These are phyloP conservation scores for Aspergillus sojae DNA, from an alignment of 2,329 filamentous ascomycete species.

Conservation along the genomic window DNA sequence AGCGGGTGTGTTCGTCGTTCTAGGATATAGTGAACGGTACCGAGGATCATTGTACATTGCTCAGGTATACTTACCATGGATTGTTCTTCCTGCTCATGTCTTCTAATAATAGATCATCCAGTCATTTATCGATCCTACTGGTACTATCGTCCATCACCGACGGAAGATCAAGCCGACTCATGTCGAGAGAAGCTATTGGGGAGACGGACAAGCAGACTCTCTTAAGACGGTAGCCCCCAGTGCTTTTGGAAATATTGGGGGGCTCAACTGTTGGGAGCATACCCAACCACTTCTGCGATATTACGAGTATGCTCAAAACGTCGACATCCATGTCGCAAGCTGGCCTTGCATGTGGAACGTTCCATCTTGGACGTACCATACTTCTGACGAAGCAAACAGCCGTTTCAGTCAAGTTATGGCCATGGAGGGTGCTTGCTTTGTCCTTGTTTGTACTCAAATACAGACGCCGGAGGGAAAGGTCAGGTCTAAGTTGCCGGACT, in stretches of 20 bases:
- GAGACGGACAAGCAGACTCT: conserved; percentile 39
- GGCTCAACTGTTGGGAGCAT: conserved; percentile 53
- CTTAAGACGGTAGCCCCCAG: conserved; percentile 44
- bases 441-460: conserved; percentile 7
- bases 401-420: background rate
- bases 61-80: conserved; percentile 25
- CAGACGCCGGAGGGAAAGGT: background rate
- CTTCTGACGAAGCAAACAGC: background rate
- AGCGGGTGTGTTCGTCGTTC: conserved; percentile 40
- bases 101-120: background rate
- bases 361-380: conserved; percentile 4
- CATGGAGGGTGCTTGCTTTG: conserved; percentile 5
- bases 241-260: conserved; percentile 34
- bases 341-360: conserved; percentile 41
- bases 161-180: conserved; percentile 57
- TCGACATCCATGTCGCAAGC: conserved; percentile 49
- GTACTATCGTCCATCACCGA: conserved; percentile 42
- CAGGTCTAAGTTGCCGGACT: background rate
- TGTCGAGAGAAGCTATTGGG: conserved; percentile 52
- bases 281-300: conserved; percentile 52
- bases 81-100: background rate
- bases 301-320: conserved; percentile 45
- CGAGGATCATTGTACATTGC: conserved; percentile 47
- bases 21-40: conserved; percentile 47
- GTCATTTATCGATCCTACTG: conserved; percentile 46